These are phyloP conservation scores for Linnemannia elongata DNA, from an alignment of 192 early-diverging fungal genomes.

Conservation along the genomic window DNA sequence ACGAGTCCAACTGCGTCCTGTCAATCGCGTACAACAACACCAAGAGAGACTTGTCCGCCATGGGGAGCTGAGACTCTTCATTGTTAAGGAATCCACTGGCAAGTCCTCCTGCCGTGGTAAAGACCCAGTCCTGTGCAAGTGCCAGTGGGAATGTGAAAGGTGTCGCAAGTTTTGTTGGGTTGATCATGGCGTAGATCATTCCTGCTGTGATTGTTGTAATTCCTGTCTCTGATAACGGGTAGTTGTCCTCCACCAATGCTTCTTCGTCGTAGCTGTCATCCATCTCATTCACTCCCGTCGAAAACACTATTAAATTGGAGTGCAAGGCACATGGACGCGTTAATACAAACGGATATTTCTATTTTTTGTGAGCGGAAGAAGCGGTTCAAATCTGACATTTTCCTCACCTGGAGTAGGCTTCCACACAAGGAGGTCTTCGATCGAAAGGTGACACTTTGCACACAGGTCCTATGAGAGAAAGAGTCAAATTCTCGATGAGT, in stretches of 20 bases:
- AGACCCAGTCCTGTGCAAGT: conserved; percentile 46
- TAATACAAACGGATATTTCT: background rate
- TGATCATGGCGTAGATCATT: conserved; percentile 45
- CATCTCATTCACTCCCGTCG: conserved; percentile 36
- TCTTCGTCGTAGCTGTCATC: conserved; percentile 51
- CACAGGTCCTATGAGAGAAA: conserved; percentile 19
- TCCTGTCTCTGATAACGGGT: conserved; percentile 47
- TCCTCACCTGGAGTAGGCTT: conserved; percentile 43
- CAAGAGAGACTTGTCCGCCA: conserved; percentile 47
- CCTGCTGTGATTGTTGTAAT: conserved; percentile 40
- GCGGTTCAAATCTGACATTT: background rate
- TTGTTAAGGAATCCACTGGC: conserved; percentile 41
- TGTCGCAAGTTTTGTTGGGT: conserved; percentile 19
- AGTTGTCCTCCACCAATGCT: conserved; percentile 49
- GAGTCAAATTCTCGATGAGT: background rate
- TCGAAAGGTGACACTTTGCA: conserved; percentile 36
- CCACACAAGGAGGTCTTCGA: conserved; percentile 39
- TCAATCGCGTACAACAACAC: conserved; percentile 45
- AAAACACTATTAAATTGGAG: conserved; percentile 24
- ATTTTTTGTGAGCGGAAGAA: background rate
- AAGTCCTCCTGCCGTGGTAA: conserved; percentile 40
- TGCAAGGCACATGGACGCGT: background rate
- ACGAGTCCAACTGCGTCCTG: conserved; percentile 31
- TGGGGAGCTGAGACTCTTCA: conserved; percentile 38
- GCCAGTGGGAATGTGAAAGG: conserved; percentile 33